phyloP scores from a whole-genome alignment of 495 filamentous ascomycete genomes.

The Xylaria palmicola region DNA sequence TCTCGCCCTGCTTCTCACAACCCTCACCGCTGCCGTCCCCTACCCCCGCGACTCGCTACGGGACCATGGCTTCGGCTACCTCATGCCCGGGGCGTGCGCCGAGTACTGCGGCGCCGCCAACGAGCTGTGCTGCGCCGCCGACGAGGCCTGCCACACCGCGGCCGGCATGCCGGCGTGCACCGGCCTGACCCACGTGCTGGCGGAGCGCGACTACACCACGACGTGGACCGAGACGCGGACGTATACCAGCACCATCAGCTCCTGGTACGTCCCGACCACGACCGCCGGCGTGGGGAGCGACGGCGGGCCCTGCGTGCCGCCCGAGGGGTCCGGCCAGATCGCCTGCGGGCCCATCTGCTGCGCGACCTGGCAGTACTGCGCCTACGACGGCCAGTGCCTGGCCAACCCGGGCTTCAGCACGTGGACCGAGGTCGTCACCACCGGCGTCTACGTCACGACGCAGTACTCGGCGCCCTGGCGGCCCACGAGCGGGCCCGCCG shows the following conservation, averaged over 20 bases:
- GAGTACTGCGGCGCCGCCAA: slow-evolving; percentile 66
- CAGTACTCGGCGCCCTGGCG: slow-evolving; percentile 62
- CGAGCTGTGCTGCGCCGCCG: slow-evolving; percentile 65
- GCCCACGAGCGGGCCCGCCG: slow-evolving; percentile 62
- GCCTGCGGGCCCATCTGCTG: slow-evolving; percentile 78
- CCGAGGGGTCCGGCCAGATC: slow-evolving; percentile 54
- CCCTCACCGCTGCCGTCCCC: slow-evolving; percentile 41
- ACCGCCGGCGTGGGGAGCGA: slow-evolving; percentile 37
- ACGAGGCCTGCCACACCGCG: slow-evolving; percentile 64
- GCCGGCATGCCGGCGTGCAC: slow-evolving; percentile 41
- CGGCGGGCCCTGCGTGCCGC: slow-evolving; percentile 54
- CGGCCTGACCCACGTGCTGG: slow-evolving; percentile 1
- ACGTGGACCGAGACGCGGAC: slow-evolving; percentile 71
- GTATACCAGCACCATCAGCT: slow-evolving; percentile 64
- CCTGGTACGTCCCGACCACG: slow-evolving; percentile 34
- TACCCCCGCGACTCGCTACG: slow-evolving; percentile 39
- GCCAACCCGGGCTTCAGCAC: slow-evolving; percentile 28
- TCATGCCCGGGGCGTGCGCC: slow-evolving; percentile 52
- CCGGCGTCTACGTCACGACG: slow-evolving; percentile 44
- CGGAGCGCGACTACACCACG: slow-evolving; percentile 57
- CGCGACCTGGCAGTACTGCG: slow-evolving; percentile 67
- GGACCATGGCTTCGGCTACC: slow-evolving; percentile 39
- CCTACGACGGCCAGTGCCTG: slow-evolving; percentile 46
- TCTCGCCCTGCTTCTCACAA: slow-evolving; percentile 27
- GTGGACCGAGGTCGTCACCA: slow-evolving; percentile 37